phyloP scores from a whole-genome alignment of 129 eudicot species.

The Pittosporum tobira region DNA sequence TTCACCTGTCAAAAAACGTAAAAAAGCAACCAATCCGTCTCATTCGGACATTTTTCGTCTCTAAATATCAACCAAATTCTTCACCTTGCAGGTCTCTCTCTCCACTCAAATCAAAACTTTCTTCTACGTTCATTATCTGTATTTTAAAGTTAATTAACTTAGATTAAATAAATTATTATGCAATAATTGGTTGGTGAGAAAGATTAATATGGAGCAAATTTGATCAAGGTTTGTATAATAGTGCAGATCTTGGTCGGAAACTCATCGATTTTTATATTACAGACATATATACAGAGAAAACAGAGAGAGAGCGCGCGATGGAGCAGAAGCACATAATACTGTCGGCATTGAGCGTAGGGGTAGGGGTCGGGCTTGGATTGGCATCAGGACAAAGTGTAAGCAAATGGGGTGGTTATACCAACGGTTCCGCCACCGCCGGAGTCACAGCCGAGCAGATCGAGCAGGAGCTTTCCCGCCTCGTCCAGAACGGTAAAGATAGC shows the following conservation, averaged over 20 bases:
- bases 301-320: constrained; percentile 25
- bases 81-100: constrained; percentile 15
- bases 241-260: constrained; percentile 13
- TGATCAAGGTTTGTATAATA: constrained; percentile 6
- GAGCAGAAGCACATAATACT: constrained; percentile 65
- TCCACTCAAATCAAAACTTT: neutral
- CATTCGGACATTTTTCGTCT: constrained; percentile 22
- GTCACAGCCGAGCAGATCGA: constrained; percentile 54
- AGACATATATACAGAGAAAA: neutral
- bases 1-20: neutral
- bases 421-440: constrained; percentile 24
- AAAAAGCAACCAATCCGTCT: constrained; percentile 15
- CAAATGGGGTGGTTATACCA: constrained; percentile 50
- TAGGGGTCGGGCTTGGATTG: constrained; percentile 57
- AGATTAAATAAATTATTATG: constrained; percentile 8
- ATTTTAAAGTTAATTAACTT: neutral
- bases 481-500: constrained; percentile 54
- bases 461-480: constrained; percentile 47
- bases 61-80: constrained; percentile 5
- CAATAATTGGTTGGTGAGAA: neutral
- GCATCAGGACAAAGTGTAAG: constrained; percentile 52
- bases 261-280: neutral
- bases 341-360: constrained; percentile 88
- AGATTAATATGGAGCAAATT: neutral
- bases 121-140: neutral